Base-by-base conservation (phyloP, 257 asterid species). In the Fraxinus anomala region DNA sequence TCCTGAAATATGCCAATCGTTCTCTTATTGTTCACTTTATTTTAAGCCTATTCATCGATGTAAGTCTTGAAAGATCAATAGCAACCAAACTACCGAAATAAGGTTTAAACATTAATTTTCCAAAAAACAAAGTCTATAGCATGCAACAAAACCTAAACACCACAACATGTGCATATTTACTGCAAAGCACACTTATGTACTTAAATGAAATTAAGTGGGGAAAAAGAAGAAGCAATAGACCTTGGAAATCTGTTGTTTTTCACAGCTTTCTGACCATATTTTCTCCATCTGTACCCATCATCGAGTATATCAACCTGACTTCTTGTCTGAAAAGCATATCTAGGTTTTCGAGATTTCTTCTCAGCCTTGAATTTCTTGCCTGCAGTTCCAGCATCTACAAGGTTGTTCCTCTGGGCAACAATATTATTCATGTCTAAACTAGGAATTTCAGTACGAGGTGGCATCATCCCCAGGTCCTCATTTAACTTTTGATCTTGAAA, bases 231-330 rank as follows among this genome's bases (percentile, higher is more conserved):
- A 73, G 4, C 1, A 21, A 79, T 28, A 51, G 6, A 85, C 89
- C 89, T 80, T 39, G 89, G 89, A 56, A 85, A 85, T 36, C 73
- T 82, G 83, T 85, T 85, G 83, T 82, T 85, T 77, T 85, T 85
- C 9, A 85, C 89, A 9, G 87, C 83, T 69, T 85, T 85, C 36
- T 85, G 89, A 3, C 89, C 88, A 54, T 85, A 85, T 77, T 85
- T 85, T 68, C 88, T 85, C 88, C 88, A 85, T 74, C 88, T 69
- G 74, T 85, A 85, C 4, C 89, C 89, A 77, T 85, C 89, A 44
- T 85, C 89, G 19, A 85, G 86, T 39, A 85, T 85, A 75, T 85
- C 88, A 59, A 85, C 88, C 26, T 82, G 85, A 76, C 86, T 82
- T 65, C 88, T 80, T 1, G 88, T 85, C 66, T 85, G 86, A 70